Conservation (phyloP, 2,329 filamentous ascomycete genomes). For the Pyrenophora tritici-repentis region DNA sequence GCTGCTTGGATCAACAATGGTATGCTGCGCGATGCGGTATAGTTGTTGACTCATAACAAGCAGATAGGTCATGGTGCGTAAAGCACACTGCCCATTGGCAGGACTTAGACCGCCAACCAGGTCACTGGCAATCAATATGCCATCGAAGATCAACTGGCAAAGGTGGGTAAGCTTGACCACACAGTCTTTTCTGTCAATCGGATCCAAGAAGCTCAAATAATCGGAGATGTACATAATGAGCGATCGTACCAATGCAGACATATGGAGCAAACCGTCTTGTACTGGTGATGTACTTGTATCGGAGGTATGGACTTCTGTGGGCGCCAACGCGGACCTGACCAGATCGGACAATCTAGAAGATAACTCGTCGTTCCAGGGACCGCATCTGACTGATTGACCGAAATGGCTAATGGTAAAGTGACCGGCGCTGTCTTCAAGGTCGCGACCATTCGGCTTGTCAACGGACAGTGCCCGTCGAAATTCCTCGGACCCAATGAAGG, state of each 20-base stretch:
- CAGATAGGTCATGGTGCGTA: slow-evolving; percentile 35
- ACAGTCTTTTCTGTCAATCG: slow-evolving; percentile 58
- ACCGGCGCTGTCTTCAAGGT: slow-evolving; percentile 52
- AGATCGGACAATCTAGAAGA: slow-evolving; percentile 46
- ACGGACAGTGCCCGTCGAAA: slow-evolving; percentile 52
- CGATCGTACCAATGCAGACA: slow-evolving; percentile 48
- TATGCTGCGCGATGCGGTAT: slow-evolving; percentile 37
- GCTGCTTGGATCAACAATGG: slow-evolving; percentile 17
- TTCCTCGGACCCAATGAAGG: slow-evolving; percentile 63
- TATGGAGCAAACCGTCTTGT: slow-evolving; percentile 8
- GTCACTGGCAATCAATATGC: slow-evolving; percentile 22
- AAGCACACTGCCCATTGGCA: neutral
- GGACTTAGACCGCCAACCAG: neutral
- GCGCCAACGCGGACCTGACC: slow-evolving; percentile 12
- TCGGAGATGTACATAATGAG: slow-evolving; percentile 57
- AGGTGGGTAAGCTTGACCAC: slow-evolving; percentile 50
- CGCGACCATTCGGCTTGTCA: slow-evolving; percentile 24
- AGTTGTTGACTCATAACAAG: slow-evolving; percentile 40
- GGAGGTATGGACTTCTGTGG: slow-evolving; percentile 1
- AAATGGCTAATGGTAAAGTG: slow-evolving; percentile 46
- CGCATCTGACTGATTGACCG: slow-evolving; percentile 51
- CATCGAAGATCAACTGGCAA: slow-evolving; percentile 43
- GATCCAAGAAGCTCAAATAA: slow-evolving; percentile 58
- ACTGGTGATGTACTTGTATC: neutral
- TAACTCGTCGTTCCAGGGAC: slow-evolving; percentile 61